Evolutionary conservation across 2,329 filamentous ascomycete genomes (phyloP).

Genomic region (Dendryphion nanum): DNA sequence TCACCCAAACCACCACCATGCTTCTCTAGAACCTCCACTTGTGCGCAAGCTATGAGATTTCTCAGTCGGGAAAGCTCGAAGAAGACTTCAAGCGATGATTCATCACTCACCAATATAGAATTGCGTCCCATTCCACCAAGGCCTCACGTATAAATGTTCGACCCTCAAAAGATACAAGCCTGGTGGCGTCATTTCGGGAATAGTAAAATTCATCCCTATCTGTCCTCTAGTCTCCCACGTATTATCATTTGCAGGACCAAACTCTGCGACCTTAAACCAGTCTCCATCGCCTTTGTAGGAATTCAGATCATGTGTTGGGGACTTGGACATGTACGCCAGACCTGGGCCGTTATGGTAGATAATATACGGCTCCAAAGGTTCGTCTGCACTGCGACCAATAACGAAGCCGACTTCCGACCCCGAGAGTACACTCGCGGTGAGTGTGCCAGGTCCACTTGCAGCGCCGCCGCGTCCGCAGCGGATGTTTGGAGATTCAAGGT

Average conservation of each 20-base stretch:
- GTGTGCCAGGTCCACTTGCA: constrained; percentile 5
- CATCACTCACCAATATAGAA: no score
- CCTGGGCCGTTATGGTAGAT: constrained; percentile 15
- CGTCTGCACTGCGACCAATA: constrained; percentile 8
- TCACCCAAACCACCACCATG: no score
- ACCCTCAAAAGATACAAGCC: constrained; percentile 11
- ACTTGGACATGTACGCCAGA: constrained; percentile 9
- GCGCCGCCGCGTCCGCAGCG: constrained; percentile 9
- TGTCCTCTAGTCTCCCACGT: constrained; percentile 8
- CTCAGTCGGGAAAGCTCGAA: no score
- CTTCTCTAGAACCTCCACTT: constrained; percentile 7
- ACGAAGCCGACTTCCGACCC: constrained; percentile 10
- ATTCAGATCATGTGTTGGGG: constrained; percentile 1
- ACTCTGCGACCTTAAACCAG: constrained; percentile 14
- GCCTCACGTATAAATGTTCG: constrained; percentile 11
- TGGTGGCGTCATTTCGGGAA: constrained; percentile 9
- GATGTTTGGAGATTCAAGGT: constrained; percentile 8
- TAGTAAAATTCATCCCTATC: constrained; percentile 12
- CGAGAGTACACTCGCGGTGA: constrained; percentile 8
- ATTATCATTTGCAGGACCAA: constrained; percentile 7
- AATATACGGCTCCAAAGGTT: constrained; percentile 6
- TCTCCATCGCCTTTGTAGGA: constrained; percentile 8
- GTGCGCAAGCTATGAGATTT: constrained; percentile 13
- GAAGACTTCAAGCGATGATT: no score
- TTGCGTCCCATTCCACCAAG: constrained; percentile 10